Percentiles rank a stretch among this genome's conserved stretches.
Evolutionary conservation across 73 alveolate genomes (phyloP).

Genomic region (Paramecium sonneborni): DNA sequence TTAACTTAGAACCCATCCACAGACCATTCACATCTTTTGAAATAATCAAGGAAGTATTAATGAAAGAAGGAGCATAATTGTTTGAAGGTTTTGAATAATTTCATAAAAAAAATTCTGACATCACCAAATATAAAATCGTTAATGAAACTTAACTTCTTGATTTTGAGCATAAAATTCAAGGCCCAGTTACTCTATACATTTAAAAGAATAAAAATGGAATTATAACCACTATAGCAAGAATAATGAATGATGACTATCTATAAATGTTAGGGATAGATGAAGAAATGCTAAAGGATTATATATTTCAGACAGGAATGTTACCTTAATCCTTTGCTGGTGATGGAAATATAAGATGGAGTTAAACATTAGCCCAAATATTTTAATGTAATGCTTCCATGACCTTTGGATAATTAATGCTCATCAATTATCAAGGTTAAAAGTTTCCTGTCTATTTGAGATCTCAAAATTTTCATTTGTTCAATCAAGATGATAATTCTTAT

Average conservation of each 20-base stretch:
- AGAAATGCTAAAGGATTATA: neutral
- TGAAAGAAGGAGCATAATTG: neutral
- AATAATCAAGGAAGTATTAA: neutral
- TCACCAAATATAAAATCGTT: neutral
- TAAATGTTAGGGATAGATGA: neutral
- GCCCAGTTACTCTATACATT: neutral
- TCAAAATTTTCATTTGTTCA: neutral
- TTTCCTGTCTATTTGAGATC: neutral
- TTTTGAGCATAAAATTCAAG: neutral
- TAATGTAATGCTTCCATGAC: neutral
- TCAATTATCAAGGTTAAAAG: neutral
- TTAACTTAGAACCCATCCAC: neutral
- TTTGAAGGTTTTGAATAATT: conserved; percentile 1
- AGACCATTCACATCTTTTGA: neutral
- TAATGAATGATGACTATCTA: neutral
- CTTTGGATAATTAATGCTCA: neutral
- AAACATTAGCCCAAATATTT: neutral
- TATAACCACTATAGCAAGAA: neutral
- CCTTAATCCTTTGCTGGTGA: conserved; percentile 4
- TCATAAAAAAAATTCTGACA: neutral
- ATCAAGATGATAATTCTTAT: neutral
- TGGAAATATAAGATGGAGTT: neutral
- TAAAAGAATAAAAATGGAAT: neutral
- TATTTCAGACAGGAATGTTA: neutral
- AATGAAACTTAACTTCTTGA: neutral